phyloP scores from a whole-genome alignment of 192 early-diverging fungal species.

The Phycomyces nitens region DNA sequence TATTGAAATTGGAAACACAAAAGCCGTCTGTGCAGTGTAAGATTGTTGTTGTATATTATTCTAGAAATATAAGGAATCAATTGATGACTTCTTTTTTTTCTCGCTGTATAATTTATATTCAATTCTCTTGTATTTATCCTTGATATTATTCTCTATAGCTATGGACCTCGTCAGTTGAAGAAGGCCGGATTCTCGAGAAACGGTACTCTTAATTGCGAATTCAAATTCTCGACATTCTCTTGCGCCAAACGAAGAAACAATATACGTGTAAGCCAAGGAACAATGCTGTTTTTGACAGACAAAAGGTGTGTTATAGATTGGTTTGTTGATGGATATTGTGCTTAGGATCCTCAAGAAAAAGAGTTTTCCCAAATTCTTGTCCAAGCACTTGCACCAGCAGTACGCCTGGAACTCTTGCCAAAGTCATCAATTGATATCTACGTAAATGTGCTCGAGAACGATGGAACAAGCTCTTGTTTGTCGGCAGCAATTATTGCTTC shows the following conservation, averaged over 20 bases:
- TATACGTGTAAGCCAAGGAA: slow-evolving; percentile 16
- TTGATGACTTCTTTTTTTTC: no score
- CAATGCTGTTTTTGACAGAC: neutral
- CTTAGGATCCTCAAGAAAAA: slow-evolving; percentile 59
- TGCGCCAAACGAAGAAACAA: slow-evolving; percentile 50
- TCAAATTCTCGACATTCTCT: slow-evolving; percentile 75
- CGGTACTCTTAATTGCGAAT: slow-evolving; percentile 66
- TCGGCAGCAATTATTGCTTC: slow-evolving; percentile 64
- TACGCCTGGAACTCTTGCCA: slow-evolving; percentile 66
- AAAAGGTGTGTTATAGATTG: neutral
- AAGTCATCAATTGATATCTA: slow-evolving; percentile 67
- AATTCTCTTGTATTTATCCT: neutral
- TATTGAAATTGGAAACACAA: slow-evolving; percentile 67
- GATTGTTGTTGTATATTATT: no score
- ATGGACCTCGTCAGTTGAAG: slow-evolving; percentile 65
- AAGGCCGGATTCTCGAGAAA: slow-evolving; percentile 48
- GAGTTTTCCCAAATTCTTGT: slow-evolving; percentile 58
- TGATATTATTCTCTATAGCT: slow-evolving; percentile 38
- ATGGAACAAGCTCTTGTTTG: slow-evolving; percentile 62
- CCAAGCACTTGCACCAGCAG: slow-evolving; percentile 67
- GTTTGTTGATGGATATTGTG: slow-evolving; percentile 6
- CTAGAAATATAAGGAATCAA: no score
- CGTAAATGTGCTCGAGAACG: slow-evolving; percentile 61
- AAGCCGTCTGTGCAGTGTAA: slow-evolving; percentile 78
- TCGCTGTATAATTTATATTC: no score